Base-by-base conservation (phyloP, 148 eudicot species). In the Heliosperma pusillum region DNA sequence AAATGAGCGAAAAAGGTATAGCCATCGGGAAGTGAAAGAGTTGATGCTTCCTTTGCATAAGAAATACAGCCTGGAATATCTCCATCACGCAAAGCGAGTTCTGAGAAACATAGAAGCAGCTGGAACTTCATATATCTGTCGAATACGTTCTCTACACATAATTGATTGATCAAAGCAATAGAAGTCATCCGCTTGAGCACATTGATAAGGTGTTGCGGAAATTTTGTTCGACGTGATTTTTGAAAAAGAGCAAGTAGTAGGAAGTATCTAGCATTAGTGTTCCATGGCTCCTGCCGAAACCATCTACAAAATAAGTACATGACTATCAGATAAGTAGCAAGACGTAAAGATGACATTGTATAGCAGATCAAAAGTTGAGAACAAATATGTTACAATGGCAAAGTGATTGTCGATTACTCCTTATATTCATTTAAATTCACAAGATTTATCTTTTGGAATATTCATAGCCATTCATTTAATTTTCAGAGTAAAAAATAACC, bases 211-310 rank as follows among this genome's bases (percentile, higher is more conserved):
- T 89, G 86, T 44, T 62, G 85, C 7, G 97, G 93, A 80, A 85
- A 89, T 76, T 83, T 90, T 72, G 87, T 82, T 79, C 81, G 86
- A 13, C 93, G 88, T 64, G 98, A 89, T 80, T 82, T 88, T 78
- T 90, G 97, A 11, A 90, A 76, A 80, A 85, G 89, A 84, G 79
- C 81, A 40, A 91, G 83, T 72, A 89, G 78, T 62, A 94, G 88
- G 80, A 92, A 80, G 75, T 92, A 90, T 55, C 88, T 88, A 29
- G 92, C 91, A 81, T 86, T 84, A 61, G 80, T 76, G 62, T 92
- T 92, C 98, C 98, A 94, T 15, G 98, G 97, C 79, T 94, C 97
- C 80, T 79, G 89, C 76, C 80, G 98, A 81, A 87, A 75, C 86
- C 83, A 86, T 87, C 98, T 94, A 88, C 79, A 83, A 58, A 74